Evolutionary conservation across 495 filamentous ascomycete species (phyloP), one percentile per base, ranked within the genome.

Genomic region (Penicillium canescens): DNA sequence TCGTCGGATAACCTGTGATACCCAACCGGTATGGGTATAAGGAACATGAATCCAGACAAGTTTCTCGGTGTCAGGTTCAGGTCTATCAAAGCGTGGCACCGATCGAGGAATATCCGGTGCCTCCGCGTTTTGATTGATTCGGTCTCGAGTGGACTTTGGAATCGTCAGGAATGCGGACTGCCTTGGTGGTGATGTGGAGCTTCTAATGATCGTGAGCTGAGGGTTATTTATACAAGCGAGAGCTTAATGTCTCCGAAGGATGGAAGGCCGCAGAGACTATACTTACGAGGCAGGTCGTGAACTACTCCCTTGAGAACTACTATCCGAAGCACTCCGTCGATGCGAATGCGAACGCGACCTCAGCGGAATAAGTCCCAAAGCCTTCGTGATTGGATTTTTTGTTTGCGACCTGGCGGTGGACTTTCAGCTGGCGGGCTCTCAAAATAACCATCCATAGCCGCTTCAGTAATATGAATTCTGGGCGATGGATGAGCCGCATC

Each of bases 21-120:
- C 85, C 85, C 85, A 89, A 6, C 78, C 75, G 3, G 85, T 79
- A 63, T 87, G 83, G 4, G 81, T 88, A 53, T 80, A 88, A 0
- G 84, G 84, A 24, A 86, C 65, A 60, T 89, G 86, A 35, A 87
- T 80, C 86, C 85, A 89, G 48, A 82, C 75, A 34, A 87, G 77
- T 59, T 84, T 72, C 46, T 78, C 74, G 0, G 63, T 74, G 12
- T 62, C 68, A 37, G 67, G 59, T 42, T 72, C 72, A 5, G 76
- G 72, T 24, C 70, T 61, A 49, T 72, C 70, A 49, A 78, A 74
- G 3, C 74, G 59, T 33, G 67, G 69, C 4, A 65, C 46, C 18
- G 57, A 55, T 28, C 69, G 63, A 47, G 74, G 69, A 11, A 62
- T 45, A 40, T 70, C 68, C 5, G 61, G 48, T 6, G 46, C 43